Evolutionary conservation across 176 grass and related monocot species (phyloP).

Genomic region (maize (Zea mays)): Zm-B73-REFERENCE-NAM-5.0 NC_050096.1:62466001-62466500

Average conservation of each 20-base stretch:
- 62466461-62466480: too few species aligned
- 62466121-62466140: conserved; percentile 16
- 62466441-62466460: too few species aligned
- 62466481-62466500: too few species aligned
- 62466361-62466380: conserved; percentile 4
- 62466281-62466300: conserved; percentile 5
- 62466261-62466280: conserved; percentile 13
- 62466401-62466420: not conserved
- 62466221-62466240: conserved; percentile 82
- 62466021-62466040: conserved; percentile 55
- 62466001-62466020: conserved; percentile 61
- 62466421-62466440: too few species aligned
- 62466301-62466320: not conserved
- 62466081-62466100: not conserved
- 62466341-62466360: not conserved
- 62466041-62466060: conserved; percentile 57
- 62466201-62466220: conserved; percentile 84
- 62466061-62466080: conserved; percentile 25
- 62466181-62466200: conserved; percentile 85
- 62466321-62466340: not conserved
- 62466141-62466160: conserved; percentile 81
- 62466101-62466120: not conserved
- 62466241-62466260: conserved; percentile 83
- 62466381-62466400: not conserved
- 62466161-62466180: conserved; percentile 52